Conservation (phyloP, 768 basidiomycete genomes). For the Steccherinum ochraceum region DNA sequence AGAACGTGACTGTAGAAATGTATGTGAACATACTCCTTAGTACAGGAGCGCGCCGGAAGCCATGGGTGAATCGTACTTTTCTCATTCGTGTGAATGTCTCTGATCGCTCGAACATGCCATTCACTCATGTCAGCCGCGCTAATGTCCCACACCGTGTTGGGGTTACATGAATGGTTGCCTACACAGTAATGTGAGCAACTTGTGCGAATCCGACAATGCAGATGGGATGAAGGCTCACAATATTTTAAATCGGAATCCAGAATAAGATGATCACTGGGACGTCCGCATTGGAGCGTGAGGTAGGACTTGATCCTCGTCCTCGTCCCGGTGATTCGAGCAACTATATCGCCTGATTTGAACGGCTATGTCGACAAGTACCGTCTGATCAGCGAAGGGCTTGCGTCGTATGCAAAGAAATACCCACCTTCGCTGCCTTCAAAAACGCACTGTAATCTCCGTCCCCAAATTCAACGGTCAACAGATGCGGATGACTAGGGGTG, state of each 20-base stretch:
- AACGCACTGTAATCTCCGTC: slow-evolving; percentile 32
- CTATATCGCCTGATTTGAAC: slow-evolving; percentile 26
- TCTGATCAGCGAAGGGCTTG: not conserved
- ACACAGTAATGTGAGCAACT: not conserved
- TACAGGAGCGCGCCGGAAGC: not conserved
- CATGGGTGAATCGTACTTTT: slow-evolving; percentile 30
- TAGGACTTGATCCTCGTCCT: slow-evolving; percentile 36
- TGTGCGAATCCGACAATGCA: not conserved
- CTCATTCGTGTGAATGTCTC: slow-evolving; percentile 30
- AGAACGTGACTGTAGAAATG: slow-evolving; percentile 39
- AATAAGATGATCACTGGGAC: slow-evolving; percentile 43
- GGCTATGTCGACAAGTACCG: not conserved
- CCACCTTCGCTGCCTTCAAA: slow-evolving; percentile 30
- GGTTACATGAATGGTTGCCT: slow-evolving; percentile 63
- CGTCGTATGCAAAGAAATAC: not conserved
- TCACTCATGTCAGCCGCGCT: slow-evolving; percentile 31
- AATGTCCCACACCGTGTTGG: slow-evolving; percentile 50
- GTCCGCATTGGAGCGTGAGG: slow-evolving; percentile 47
- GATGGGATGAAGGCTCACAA: slow-evolving; percentile 27
- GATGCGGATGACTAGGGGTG: slow-evolving; percentile 25
- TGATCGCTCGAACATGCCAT: slow-evolving; percentile 46
- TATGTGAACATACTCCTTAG: not conserved
- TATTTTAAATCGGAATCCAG: slow-evolving; percentile 57
- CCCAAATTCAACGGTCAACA: slow-evolving; percentile 30
- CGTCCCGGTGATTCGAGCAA: slow-evolving; percentile 27